Evolutionary conservation across 768 basidiomycete genomes (phyloP), one percentile per base, ranked within the genome.

Genomic region (Amanita thiersii): DNA sequence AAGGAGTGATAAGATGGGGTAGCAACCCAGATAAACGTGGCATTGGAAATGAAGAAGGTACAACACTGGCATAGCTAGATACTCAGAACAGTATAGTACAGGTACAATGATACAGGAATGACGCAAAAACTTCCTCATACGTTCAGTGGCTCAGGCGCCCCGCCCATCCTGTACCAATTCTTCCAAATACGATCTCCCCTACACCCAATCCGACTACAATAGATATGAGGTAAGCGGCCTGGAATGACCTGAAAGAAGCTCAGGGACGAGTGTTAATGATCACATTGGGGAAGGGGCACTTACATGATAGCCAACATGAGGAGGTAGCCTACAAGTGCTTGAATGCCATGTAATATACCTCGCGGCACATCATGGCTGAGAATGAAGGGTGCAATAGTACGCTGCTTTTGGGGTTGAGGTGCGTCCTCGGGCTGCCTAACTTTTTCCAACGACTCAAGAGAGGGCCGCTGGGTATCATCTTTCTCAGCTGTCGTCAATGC

Each of bases 271-370:
- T 23, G 14, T 10, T 29, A 39, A 8, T 28, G 35, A 15, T 11
- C 26, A 42, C 31, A 14, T 40, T 26, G 18, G n/a, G 18, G 24
- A 37, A n/a, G 14, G 18, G 18, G 8, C 32, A 57, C 80, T 60
- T 59, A 88, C 86, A 90, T 89, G 52, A 86, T 70, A 6, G 74
- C 77, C 55, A 90, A 58, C 90, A 94, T 93, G 43, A 93, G 70
- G 3, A 68, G 49, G 50, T 87, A 93, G 18, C 62, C 63, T 15
- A 92, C 52, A 15, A 77, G 58, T 30, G 77, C 67, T 45, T 89
- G 86, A 14, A 78, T 43, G 6, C 73, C 73, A 47, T 79, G 76
- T 30, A 88, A 51, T 2, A 72, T 53, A 1, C 88, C 88, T 26
- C 90, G 76, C 1, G 77, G 70, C 5, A 86, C 50, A 56, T 93